Conservation (phyloP, 164 flowering plant species). For the Berberis vulgaris region DNA sequence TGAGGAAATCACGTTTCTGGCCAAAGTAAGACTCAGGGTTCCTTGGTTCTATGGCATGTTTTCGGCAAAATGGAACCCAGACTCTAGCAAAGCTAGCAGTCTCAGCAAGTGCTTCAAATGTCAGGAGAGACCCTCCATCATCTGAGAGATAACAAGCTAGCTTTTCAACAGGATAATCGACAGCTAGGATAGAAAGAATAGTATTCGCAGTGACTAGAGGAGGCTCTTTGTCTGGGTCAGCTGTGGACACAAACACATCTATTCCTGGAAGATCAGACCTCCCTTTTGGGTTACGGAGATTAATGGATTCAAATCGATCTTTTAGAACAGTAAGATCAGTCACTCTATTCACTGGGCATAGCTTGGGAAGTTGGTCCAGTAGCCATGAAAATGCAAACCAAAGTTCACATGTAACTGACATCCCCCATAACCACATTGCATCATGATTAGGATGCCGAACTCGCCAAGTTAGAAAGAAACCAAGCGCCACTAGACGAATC, state of each 20-base stretch:
- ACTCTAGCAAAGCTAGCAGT: slow-evolving; percentile 76
- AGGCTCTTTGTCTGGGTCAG: slow-evolving; percentile 89
- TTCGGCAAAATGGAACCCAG: slow-evolving; percentile 91
- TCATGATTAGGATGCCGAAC: slow-evolving; percentile 70
- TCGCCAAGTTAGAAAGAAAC: slow-evolving; percentile 71
- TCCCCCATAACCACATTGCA: slow-evolving; percentile 88
- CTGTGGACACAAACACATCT: slow-evolving; percentile 86
- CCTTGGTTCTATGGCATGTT: slow-evolving; percentile 72
- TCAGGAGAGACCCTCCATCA: slow-evolving; percentile 80
- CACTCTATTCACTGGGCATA: slow-evolving; percentile 72
- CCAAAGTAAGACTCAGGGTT: slow-evolving; percentile 82
- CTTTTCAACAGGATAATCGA: slow-evolving; percentile 87
- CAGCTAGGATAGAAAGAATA: slow-evolving; percentile 78
- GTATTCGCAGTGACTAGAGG: slow-evolving; percentile 92
- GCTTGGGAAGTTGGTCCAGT: slow-evolving; percentile 90
- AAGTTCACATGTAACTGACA: slow-evolving; percentile 69
- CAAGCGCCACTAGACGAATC: slow-evolving; percentile 63
- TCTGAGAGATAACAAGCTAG: slow-evolving; percentile 79
- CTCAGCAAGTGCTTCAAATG: slow-evolving; percentile 88
- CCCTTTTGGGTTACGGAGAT: slow-evolving; percentile 67
- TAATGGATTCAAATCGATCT: slow-evolving; percentile 67
- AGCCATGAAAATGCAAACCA: slow-evolving; percentile 95
- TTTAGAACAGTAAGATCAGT: slow-evolving; percentile 66
- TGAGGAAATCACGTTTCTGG: slow-evolving; percentile 66
- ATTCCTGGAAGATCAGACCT: slow-evolving; percentile 85